Conservation (phyloP, 1,284 basidiomycete genomes). For the Coniophora puteana region DNA sequence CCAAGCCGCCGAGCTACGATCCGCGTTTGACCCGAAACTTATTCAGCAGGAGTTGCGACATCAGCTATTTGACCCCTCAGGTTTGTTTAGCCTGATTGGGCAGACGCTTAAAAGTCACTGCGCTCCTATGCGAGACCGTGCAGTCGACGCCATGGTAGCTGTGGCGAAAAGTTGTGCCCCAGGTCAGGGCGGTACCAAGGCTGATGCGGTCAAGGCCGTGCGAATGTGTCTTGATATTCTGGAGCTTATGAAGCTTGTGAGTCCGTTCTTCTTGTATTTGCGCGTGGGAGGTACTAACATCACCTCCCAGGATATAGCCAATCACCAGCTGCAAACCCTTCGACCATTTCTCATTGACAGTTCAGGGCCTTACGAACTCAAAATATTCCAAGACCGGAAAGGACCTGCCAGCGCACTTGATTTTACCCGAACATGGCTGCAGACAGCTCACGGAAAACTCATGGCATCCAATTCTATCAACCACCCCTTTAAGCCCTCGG, state of each 20-base stretch:
- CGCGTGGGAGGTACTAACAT: constrained; percentile 14
- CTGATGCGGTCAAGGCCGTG: constrained; percentile 72
- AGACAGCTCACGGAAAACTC: constrained; percentile 35
- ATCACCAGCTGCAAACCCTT: constrained; percentile 88
- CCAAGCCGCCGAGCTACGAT: constrained; percentile 54
- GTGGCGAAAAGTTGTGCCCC: constrained; percentile 58
- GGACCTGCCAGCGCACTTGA: constrained; percentile 47
- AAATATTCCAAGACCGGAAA: constrained; percentile 65
- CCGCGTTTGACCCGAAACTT: constrained; percentile 67
- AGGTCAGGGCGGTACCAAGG: constrained; percentile 48
- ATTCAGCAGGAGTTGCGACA: constrained; percentile 81
- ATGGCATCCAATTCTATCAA: constrained; percentile 33
- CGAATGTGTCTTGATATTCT: constrained; percentile 88
- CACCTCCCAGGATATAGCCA: constrained; percentile 79
- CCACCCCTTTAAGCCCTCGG: constrained; percentile 38
- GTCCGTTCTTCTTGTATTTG: constrained; percentile 28
- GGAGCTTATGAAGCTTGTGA: constrained; percentile 91
- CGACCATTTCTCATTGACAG: constrained; percentile 82
- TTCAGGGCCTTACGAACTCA: constrained; percentile 78
- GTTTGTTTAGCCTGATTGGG: constrained; percentile 79
- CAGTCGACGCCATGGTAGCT: constrained; percentile 81
- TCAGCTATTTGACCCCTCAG: constrained; percentile 76
- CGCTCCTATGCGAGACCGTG: constrained; percentile 86
- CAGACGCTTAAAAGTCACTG: constrained; percentile 87
- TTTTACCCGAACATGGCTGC: constrained; percentile 65